A percentile compares a stretch with the other conserved stretches of the same genome.
These are phyloP conservation scores for Eutypa lata DNA, from an alignment of 2,329 filamentous ascomycete species.

Conservation along the genomic window DNA sequence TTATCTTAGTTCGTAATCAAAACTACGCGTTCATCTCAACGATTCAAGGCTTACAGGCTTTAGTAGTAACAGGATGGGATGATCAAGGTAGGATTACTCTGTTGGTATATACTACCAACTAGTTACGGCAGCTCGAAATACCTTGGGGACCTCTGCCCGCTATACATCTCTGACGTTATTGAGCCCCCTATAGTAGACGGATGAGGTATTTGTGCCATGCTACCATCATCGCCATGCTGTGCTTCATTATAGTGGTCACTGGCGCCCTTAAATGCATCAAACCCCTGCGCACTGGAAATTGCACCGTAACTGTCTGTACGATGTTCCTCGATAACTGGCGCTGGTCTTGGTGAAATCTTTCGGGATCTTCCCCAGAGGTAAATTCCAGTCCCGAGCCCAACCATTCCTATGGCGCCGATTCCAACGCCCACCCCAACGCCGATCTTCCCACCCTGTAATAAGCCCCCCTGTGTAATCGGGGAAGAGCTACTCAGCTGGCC, in stretches of 20 bases:
- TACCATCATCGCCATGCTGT: background rate
- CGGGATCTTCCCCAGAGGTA: background rate
- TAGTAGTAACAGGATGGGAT: no score
- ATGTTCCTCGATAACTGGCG: background rate
- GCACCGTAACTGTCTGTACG: background rate
- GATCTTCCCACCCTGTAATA: background rate
- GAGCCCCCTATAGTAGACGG: background rate
- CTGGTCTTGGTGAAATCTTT: background rate
- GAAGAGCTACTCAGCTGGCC: background rate
- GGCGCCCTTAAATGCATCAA: background rate
- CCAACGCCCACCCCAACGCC: background rate
- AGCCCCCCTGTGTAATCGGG: background rate
- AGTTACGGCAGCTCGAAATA: background rate
- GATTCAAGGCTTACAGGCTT: no score
- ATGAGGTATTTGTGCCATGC: background rate
- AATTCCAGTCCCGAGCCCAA: background rate
- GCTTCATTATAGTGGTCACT: background rate
- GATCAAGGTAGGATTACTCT: no score
- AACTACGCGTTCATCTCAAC: no score
- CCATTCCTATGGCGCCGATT: background rate
- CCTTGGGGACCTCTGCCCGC: background rate
- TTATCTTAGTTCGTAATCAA: no score
- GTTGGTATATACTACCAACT: no score
- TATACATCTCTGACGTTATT: background rate
- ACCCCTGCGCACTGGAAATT: background rate